Conservation (phyloP, 768 basidiomycete genomes). For the Gyrodon lividus region DNA sequence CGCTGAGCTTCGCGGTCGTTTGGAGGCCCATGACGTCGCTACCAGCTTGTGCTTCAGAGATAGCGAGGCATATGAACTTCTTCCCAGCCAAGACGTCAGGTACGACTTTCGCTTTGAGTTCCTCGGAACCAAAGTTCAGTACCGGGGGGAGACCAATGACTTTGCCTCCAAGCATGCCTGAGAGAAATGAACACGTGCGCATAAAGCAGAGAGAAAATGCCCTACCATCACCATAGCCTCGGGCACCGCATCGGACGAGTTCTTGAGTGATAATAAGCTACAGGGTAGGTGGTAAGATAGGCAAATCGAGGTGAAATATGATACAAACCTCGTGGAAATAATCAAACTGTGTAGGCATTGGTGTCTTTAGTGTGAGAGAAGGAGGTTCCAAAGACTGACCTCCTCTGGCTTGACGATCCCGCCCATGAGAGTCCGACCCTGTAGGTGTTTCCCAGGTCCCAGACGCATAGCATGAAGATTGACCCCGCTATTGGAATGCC, state of each 20-base stretch:
- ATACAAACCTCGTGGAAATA: constrained; percentile 70
- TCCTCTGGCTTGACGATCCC: constrained; percentile 77
- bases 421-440: constrained; percentile 71
- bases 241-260: constrained; percentile 48
- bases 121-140: constrained; percentile 60
- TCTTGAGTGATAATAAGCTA: constrained; percentile 68
- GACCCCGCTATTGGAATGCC: constrained; percentile 41
- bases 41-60: constrained; percentile 74
- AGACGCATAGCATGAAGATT: constrained; percentile 89
- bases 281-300: not conserved
- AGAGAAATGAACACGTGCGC: not conserved
- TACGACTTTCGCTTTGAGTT: constrained; percentile 47
- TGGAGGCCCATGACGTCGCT: constrained; percentile 65
- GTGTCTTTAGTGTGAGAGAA: constrained; percentile 7
- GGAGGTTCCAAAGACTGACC: constrained; percentile 33
- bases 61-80: constrained; percentile 73
- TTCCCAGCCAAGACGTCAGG: constrained; percentile 57
- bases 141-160: constrained; percentile 72
- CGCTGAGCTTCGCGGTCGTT: constrained; percentile 60
- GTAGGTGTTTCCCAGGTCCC: constrained; percentile 85
- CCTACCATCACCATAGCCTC: constrained; percentile 68
- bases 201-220: not conserved
- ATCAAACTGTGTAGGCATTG: constrained; percentile 46
- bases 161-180: constrained; percentile 52
- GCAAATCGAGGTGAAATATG: constrained; percentile 8